phyloP scores from a whole-genome alignment of 495 filamentous ascomycete species.

The Achaetomiella virescens region DNA sequence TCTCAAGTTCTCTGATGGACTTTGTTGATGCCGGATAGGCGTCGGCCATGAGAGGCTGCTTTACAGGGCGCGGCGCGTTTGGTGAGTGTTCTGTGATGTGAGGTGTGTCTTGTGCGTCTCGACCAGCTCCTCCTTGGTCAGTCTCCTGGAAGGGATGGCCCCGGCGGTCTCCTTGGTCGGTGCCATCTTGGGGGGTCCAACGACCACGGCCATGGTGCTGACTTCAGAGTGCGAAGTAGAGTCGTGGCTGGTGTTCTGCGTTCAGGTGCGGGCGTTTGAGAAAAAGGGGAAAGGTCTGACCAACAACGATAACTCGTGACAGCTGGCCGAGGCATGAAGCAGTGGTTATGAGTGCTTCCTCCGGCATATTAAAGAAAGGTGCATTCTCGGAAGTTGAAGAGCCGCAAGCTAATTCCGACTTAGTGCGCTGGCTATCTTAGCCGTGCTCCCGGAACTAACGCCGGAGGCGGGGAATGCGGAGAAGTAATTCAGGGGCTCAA shows the following conservation, averaged over 20 bases:
- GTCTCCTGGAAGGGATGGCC: slow-evolving; percentile 12
- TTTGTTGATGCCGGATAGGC: slow-evolving; percentile 31
- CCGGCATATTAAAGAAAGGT: slow-evolving; percentile 18
- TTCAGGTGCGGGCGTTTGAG: neutral
- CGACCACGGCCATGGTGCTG: slow-evolving; percentile 10
- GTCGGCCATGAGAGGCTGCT: slow-evolving; percentile 27
- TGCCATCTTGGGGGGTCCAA: neutral
- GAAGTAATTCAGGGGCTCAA: slow-evolving; percentile 8
- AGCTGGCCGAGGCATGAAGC: neutral
- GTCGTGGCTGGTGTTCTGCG: neutral
- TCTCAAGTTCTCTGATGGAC: slow-evolving; percentile 30
- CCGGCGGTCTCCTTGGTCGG: slow-evolving; percentile 5
- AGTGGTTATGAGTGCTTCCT: neutral
- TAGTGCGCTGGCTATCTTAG: slow-evolving; percentile 21
- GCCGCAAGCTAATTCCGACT: slow-evolving; percentile 27
- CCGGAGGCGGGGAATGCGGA: slow-evolving; percentile 12
- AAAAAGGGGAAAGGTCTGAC: neutral
- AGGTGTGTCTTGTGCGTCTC: slow-evolving; percentile 30
- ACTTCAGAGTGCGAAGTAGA: neutral
- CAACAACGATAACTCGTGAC: neutral
- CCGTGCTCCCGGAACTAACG: slow-evolving; percentile 14
- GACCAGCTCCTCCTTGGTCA: slow-evolving; percentile 26
- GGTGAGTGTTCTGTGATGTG: slow-evolving; percentile 25
- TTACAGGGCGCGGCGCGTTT: slow-evolving; percentile 27
- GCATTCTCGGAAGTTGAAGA: slow-evolving; percentile 30